These are phyloP conservation scores for Avena insularis DNA, from an alignment of 176 grass and related monocot species.

Conservation along the genomic window DNA sequence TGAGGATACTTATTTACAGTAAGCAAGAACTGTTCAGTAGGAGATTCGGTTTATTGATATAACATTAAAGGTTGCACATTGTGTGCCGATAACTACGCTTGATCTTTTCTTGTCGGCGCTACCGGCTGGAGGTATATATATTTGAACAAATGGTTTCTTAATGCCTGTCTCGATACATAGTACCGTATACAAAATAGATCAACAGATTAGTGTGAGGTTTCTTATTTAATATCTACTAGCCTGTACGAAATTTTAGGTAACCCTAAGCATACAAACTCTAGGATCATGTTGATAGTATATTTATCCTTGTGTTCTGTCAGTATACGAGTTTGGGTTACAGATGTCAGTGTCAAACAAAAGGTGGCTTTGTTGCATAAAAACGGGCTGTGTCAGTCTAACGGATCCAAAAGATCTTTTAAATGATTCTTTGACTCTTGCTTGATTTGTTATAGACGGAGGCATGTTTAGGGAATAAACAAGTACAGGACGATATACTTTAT, in stretches of 20 bases:
- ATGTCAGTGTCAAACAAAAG: conserved; percentile 59
- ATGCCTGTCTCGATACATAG: conserved; percentile 33
- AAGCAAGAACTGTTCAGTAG: conserved; percentile 26
- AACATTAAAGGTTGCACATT: conserved; percentile 22
- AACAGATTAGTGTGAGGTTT: conserved; percentile 42
- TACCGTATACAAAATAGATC: conserved; percentile 25
- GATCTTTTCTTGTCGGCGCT: conserved; percentile 30
- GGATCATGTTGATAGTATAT: conserved; percentile 29
- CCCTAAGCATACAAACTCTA: conserved; percentile 24
- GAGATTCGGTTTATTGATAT: conserved; percentile 13
- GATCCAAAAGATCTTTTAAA: conserved; percentile 47
- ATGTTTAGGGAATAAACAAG: conserved; percentile 48
- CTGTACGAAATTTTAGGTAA: conserved; percentile 39
- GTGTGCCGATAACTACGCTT: conserved; percentile 33
- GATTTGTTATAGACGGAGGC: conserved; percentile 55
- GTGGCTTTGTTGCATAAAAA: conserved; percentile 34
- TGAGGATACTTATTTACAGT: background rate
- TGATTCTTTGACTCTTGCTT: conserved; percentile 56
- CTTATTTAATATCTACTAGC: conserved; percentile 32
- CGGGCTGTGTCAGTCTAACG: conserved; percentile 39
- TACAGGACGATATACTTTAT: conserved; percentile 48
- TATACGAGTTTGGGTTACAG: conserved; percentile 34
- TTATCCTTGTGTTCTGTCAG: conserved; percentile 28
- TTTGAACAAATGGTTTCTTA: conserved; percentile 14
- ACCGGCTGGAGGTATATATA: conserved; percentile 10